A percentile compares a stretch with the other conserved stretches of the same genome.
Conservation (phyloP, 1,284 basidiomycete species). For the Xerocomus amazonicus region DNA sequence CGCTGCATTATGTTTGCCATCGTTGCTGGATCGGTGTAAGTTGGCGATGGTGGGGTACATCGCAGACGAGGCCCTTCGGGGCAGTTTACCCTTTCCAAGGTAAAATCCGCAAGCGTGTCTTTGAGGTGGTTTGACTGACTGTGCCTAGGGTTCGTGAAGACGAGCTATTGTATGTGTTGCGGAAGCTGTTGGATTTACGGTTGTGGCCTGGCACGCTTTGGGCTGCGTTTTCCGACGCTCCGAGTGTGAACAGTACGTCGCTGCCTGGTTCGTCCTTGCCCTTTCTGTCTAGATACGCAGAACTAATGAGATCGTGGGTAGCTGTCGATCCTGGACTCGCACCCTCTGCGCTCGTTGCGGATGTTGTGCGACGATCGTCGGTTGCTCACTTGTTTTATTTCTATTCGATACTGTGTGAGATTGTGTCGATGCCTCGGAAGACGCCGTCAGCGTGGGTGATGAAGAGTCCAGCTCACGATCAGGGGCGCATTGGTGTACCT, state of each 20-base stretch:
- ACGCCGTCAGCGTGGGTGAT: conserved; percentile 66
- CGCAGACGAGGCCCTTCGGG: conserved; percentile 78
- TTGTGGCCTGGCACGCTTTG: conserved; percentile 74
- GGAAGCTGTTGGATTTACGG: conserved; percentile 65
- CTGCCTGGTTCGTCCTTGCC: conserved; percentile 49
- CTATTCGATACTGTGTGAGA: conserved; percentile 74
- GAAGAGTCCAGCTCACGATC: neutral
- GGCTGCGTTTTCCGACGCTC: conserved; percentile 66
- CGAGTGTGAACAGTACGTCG: conserved; percentile 49
- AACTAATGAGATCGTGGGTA: neutral
- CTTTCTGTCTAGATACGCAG: neutral
- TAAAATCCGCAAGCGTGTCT: conserved; percentile 27
- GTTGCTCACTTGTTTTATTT: conserved; percentile 84
- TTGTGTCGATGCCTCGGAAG: conserved; percentile 64
- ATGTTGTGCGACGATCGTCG: conserved; percentile 67
- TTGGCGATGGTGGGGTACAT: conserved; percentile 69
- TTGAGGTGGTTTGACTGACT: neutral
- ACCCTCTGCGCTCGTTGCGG: conserved; percentile 54
- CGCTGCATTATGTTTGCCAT: conserved; percentile 66
- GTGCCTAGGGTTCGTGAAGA: conserved; percentile 74
- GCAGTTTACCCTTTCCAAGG: conserved; percentile 83
- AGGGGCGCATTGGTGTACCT: neutral
- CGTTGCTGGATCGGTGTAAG: conserved; percentile 72
- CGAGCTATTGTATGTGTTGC: conserved; percentile 82
- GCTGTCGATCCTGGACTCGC: conserved; percentile 44